phyloP scores from a whole-genome alignment of 164 flowering plant species.

The Vitis rotundifolia region DNA sequence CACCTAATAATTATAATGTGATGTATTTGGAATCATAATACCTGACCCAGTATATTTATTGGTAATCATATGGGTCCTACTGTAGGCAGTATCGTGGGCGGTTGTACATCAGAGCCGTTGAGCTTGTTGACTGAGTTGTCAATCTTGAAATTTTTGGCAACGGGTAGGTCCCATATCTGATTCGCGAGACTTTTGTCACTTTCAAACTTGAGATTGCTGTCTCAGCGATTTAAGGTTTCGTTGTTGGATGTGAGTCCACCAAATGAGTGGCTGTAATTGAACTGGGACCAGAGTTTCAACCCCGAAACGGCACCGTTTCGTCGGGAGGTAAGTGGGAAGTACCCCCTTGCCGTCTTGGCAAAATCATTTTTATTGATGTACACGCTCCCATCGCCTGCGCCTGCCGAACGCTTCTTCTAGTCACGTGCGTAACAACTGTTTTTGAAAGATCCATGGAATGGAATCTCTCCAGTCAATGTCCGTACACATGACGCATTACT shows the following conservation, averaged over 20 bases:
- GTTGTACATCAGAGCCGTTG: not conserved
- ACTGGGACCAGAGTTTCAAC: too few species aligned
- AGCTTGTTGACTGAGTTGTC: not conserved
- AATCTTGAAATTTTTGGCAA: not conserved
- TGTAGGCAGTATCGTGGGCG: not conserved
- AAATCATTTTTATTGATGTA: not conserved
- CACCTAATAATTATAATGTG: not conserved
- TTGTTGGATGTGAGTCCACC: too few species aligned
- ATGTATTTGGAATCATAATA: conserved; percentile 7
- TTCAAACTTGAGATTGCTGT: too few species aligned
- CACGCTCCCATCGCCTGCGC: not conserved
- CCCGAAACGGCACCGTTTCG: too few species aligned
- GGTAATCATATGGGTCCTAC: not conserved
- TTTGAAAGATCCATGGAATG: not conserved
- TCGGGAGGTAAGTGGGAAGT: too few species aligned
- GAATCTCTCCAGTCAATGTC: not conserved
- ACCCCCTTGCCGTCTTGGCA: too few species aligned
- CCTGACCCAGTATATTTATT: not conserved
- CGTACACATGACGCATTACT: not conserved
- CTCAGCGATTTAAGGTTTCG: too few species aligned
- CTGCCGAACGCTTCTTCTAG: not conserved
- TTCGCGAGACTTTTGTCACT: not conserved
- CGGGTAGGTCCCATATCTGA: not conserved
- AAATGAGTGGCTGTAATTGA: too few species aligned
- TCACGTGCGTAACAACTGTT: not conserved